Conservation (phyloP, 805 yeast species). For the Metschnikowia picachoensis region DNA sequence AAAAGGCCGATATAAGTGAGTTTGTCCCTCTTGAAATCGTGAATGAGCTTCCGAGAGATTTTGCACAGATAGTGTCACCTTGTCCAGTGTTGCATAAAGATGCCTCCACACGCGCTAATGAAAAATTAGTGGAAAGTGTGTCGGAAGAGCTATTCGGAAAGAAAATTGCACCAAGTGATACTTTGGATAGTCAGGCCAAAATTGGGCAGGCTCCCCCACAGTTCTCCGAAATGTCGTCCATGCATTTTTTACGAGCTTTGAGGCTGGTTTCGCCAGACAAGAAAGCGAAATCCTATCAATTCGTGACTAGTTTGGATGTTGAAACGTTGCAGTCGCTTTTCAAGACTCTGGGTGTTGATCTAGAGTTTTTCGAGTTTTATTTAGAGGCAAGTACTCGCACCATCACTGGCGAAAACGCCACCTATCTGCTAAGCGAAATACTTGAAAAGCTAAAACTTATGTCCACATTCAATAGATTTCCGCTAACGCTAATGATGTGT, state of each 20-base stretch:
- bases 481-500: slow-evolving; percentile 33
- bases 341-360: slow-evolving; percentile 44
- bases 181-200: neutral
- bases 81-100: neutral
- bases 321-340: slow-evolving; percentile 30
- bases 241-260: slow-evolving; percentile 26
- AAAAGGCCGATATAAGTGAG: slow-evolving; percentile 2
- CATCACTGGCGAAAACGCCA: neutral
- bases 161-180: neutral
- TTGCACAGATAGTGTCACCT: slow-evolving; percentile 4
- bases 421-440: slow-evolving; percentile 5
- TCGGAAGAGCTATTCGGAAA: slow-evolving; percentile 13
- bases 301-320: slow-evolving; percentile 30
- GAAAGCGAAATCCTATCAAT: slow-evolving; percentile 31
- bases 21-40: slow-evolving; percentile 40
- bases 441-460: slow-evolving; percentile 7
- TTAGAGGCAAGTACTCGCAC: slow-evolving; percentile 36
- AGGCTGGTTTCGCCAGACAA: slow-evolving; percentile 23
- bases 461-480: slow-evolving; percentile 24
- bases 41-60: slow-evolving; percentile 37
- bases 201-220: neutral
- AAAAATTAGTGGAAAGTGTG: slow-evolving; percentile 1
- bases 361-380: slow-evolving; percentile 44
- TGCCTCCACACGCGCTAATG: neutral
- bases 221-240: slow-evolving; percentile 22